phyloP scores from a whole-genome alignment of 306 rosid species.

The Cucumis hystrix region DNA sequence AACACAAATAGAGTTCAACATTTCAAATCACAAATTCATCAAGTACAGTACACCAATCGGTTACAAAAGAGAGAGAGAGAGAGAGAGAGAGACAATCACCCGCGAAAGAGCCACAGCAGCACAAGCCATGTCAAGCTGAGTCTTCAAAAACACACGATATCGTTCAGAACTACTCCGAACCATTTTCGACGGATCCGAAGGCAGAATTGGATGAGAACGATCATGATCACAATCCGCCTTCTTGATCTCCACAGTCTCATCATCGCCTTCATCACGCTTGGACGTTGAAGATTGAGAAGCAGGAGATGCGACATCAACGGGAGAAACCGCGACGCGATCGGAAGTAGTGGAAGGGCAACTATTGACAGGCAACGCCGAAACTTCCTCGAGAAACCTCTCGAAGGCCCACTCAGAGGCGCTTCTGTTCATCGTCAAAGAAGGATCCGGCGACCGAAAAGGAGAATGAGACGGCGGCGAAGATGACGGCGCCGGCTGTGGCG shows the following conservation, averaged over 20 bases:
- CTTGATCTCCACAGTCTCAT: slow-evolving; percentile 28
- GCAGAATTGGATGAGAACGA: slow-evolving; percentile 14
- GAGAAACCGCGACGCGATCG: slow-evolving; percentile 3
- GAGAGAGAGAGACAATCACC: slow-evolving; percentile 10
- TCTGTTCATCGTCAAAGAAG: slow-evolving; percentile 28
- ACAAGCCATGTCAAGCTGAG: slow-evolving; percentile 40
- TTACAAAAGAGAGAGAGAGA: too few species aligned
- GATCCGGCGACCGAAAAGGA: not conserved
- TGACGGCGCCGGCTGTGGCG: not conserved
- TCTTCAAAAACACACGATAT: slow-evolving; percentile 30
- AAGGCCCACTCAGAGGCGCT: slow-evolving; percentile 44
- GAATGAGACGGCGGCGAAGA: slow-evolving; percentile 2
- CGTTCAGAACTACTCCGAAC: slow-evolving; percentile 13
- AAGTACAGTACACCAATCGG: not conserved
- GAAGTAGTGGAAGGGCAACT: slow-evolving; percentile 1
- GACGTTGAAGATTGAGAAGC: slow-evolving; percentile 34
- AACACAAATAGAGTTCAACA: not conserved
- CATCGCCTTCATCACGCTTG: slow-evolving; percentile 27
- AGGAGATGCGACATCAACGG: slow-evolving; percentile 15
- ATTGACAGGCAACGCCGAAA: slow-evolving; percentile 14
- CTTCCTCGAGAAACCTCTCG: slow-evolving; percentile 33
- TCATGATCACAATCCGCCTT: slow-evolving; percentile 17
- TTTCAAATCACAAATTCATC: not conserved
- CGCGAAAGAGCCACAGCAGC: slow-evolving; percentile 41
- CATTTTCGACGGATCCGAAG: slow-evolving; percentile 13